Evolutionary conservation across 2,329 filamentous ascomycete genomes (phyloP), one percentile per base, ranked within the genome.

Genomic region (Colletotrichum liaoningense): DNA sequence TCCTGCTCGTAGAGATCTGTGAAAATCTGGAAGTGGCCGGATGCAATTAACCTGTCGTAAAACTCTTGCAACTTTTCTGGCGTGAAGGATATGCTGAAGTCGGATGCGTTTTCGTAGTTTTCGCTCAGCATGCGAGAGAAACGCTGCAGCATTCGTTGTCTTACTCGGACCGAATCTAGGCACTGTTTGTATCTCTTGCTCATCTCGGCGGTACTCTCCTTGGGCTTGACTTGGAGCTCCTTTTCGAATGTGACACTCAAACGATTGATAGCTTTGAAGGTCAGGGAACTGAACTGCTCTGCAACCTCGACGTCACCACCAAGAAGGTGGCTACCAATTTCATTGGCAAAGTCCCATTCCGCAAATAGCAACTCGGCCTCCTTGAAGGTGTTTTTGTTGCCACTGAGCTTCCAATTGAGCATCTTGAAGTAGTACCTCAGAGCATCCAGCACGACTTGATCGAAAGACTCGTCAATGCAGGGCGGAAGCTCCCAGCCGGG

Each of bases 361-460:
- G 98, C 95, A 80, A 98, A 97, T 60, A 99, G 86, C 76, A 99
- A 93, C 86, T 99, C 97, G 7, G 97, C 97, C 82, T 99, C 97
- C 81, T 98, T 98, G 89, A 99, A 99, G 0, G 95, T 98, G 84
- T 98, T 99, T 82, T 98, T 98, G 86, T 98, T 98, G 69, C 95
- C 94, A 78, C 94, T 95, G 66, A 99, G 87, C 83, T 98, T 98
- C 95, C 95, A 98, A 80, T 98, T 98, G 57, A 99, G 87, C 90
- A 99, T 95, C 82, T 96, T 97, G 88, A 99, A 99, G 84, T 99
- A 99, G 82, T 98, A 98, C 81, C 96, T 97, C 77, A 99, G 87
- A 0, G 96, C 95, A 79, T 98, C 96, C 56, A 99, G 84, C 11
- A 98, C 94, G 22, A 97, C 94, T 42, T 93, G 90, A 80, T 98